Conservation (phyloP, 805 yeast species). For the Saturnispora serradocipensis region DNA sequence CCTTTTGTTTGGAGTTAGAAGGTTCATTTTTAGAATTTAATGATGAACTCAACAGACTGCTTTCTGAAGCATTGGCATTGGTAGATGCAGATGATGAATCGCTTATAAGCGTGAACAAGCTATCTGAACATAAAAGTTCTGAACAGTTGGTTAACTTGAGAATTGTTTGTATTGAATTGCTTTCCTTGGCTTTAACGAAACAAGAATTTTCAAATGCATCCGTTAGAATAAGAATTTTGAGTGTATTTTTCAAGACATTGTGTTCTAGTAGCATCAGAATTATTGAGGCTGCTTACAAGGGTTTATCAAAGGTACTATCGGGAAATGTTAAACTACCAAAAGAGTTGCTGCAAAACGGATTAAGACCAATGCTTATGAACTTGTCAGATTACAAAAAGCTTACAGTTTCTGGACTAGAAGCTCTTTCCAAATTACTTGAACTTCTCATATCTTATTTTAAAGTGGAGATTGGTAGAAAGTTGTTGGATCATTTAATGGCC, state of each 20-base stretch:
- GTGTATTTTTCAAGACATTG: constrained; percentile 90
- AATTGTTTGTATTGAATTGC: constrained; percentile 77
- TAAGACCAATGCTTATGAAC: constrained; percentile 92
- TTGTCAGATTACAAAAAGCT: constrained; percentile 87
- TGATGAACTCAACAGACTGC: constrained; percentile 77
- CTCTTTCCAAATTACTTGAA: constrained; percentile 78
- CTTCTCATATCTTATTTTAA: constrained; percentile 85
- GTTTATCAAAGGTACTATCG: constrained; percentile 71
- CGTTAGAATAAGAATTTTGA: constrained; percentile 75
- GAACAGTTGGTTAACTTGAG: constrained; percentile 81
- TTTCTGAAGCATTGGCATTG: constrained; percentile 84
- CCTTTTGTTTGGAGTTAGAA: constrained; percentile 76
- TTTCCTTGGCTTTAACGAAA: constrained; percentile 75
- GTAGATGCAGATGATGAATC: constrained; percentile 98
- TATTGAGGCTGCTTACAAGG: constrained; percentile 88
- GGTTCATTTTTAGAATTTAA: constrained; percentile 75
- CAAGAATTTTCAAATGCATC: constrained; percentile 65
- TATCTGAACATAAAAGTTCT: constrained; percentile 78
- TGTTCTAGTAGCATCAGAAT: constrained; percentile 78
- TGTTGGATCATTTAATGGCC: constrained; percentile 87
- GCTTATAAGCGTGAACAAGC: constrained; percentile 75
- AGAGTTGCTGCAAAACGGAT: constrained; percentile 88
- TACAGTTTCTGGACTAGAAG: constrained; percentile 84
- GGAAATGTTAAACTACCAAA: constrained; percentile 87
- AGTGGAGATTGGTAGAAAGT: constrained; percentile 90